Evolutionary conservation across 495 filamentous ascomycete genomes (phyloP).

Genomic region (Aspergillus wentii): DNA sequence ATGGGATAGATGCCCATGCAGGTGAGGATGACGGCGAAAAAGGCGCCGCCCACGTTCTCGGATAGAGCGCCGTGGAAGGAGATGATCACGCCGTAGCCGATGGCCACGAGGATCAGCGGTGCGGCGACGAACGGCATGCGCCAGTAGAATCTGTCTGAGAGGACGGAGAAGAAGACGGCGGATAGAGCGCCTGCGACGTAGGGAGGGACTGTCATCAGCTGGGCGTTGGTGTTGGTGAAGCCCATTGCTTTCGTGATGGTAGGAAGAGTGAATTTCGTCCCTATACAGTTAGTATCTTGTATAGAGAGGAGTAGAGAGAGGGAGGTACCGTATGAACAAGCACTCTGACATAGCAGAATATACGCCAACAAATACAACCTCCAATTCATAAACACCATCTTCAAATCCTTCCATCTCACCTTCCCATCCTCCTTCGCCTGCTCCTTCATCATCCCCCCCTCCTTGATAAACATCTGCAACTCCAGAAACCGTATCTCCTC

Average conservation of each 20-base stretch:
- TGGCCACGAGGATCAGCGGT: slow-evolving; percentile 18
- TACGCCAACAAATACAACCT: slow-evolving; percentile 23
- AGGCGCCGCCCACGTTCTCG: slow-evolving; percentile 23
- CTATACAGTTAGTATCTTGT: no score
- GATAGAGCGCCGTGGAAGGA: slow-evolving; percentile 20
- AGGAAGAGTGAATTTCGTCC: slow-evolving; percentile 26
- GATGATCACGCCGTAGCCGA: slow-evolving; percentile 26
- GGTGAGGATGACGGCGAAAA: slow-evolving; percentile 32
- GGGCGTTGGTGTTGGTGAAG: slow-evolving; percentile 22
- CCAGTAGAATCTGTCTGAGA: slow-evolving; percentile 35
- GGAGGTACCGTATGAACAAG: slow-evolving; percentile 19
- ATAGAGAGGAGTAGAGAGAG: not conserved
- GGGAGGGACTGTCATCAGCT: slow-evolving; percentile 27
- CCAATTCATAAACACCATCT: slow-evolving; percentile 20
- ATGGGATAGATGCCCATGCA: slow-evolving; percentile 35
- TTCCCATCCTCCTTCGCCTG: slow-evolving; percentile 11
- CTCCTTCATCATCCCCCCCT: slow-evolving; percentile 21
- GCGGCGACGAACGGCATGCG: slow-evolving; percentile 33
- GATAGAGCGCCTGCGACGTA: slow-evolving; percentile 28
- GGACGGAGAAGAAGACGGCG: slow-evolving; percentile 21
- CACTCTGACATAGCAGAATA: slow-evolving; percentile 21
- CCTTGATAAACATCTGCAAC: slow-evolving; percentile 23
- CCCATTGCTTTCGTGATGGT: slow-evolving; percentile 27
- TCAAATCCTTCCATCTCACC: slow-evolving; percentile 17
- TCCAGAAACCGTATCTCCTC: slow-evolving; percentile 26